Evolutionary conservation across 331 rosid species (phyloP).

Genomic region (Acacia concinna): DNA sequence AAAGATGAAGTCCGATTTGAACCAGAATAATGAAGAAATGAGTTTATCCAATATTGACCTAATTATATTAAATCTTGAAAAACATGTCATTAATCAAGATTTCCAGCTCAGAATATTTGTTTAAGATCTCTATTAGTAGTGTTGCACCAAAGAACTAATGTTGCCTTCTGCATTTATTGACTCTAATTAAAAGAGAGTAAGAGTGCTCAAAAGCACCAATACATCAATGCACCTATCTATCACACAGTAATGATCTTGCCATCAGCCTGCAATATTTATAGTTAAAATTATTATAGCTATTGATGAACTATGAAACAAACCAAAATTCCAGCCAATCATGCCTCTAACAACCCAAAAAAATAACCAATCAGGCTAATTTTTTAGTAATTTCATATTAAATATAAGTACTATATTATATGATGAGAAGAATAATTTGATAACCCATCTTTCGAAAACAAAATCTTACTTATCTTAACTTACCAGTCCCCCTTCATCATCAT

Average conservation of each 20-base stretch:
- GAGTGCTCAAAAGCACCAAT: slow-evolving; percentile 2
- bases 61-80: slow-evolving; percentile 8
- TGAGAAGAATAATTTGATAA: neutral
- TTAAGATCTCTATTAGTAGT: neutral
- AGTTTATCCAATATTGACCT: slow-evolving; percentile 1
- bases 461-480: slow-evolving; percentile 49
- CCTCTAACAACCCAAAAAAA: slow-evolving; percentile 28
- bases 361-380: slow-evolving; percentile 18
- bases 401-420: neutral
- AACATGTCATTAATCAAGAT: neutral
- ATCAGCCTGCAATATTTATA: slow-evolving; percentile 16
- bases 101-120: neutral
- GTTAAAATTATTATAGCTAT: neutral
- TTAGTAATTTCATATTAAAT: neutral
- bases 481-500: slow-evolving; percentile 99
- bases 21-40: neutral
- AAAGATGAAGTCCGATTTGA: neutral
- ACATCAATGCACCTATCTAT: slow-evolving; percentile 19
- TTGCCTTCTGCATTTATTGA: slow-evolving; percentile 1
- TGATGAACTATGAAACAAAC: slow-evolving; percentile 19
- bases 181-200: neutral
- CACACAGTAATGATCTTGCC: slow-evolving; percentile 12
- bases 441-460: neutral
- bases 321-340: slow-evolving; percentile 27
- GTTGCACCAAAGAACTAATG: neutral